Conservation (phyloP, 768 basidiomycete genomes). For the Pisolithus albus region DNA sequence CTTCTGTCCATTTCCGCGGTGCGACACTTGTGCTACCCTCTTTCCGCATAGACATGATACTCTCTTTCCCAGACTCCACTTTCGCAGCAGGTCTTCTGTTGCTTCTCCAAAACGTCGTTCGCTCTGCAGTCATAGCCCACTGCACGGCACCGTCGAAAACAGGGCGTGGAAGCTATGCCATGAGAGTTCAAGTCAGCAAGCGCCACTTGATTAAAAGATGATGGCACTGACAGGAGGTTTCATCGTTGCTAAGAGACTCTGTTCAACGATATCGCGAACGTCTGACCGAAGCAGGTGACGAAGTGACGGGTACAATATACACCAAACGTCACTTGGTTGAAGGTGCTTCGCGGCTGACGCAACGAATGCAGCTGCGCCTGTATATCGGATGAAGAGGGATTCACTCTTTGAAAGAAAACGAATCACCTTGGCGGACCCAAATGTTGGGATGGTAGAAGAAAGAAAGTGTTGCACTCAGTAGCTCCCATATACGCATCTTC, state of each 20-base stretch:
- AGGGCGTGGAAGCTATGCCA: constrained; percentile 47
- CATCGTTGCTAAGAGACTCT: constrained; percentile 66
- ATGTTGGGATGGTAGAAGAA: constrained; percentile 93
- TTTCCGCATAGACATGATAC: constrained; percentile 59
- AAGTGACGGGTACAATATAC: constrained; percentile 89
- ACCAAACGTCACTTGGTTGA: constrained; percentile 89
- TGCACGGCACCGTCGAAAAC: constrained; percentile 80
- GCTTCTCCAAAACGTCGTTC: constrained; percentile 71
- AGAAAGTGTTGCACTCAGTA: constrained; percentile 80
- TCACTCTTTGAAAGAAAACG: background rate
- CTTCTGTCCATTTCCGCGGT: constrained; percentile 59
- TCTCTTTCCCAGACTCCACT: constrained; percentile 65
- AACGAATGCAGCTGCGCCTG: constrained; percentile 85
- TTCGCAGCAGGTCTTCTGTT: constrained; percentile 42
- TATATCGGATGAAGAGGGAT: background rate
- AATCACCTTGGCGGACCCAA: constrained; percentile 84
- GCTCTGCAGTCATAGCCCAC: constrained; percentile 85
- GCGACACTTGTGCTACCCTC: constrained; percentile 31
- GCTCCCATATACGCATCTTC: constrained; percentile 95
- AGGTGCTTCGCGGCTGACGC: constrained; percentile 79
- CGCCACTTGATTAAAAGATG: background rate
- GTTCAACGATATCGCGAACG: constrained; percentile 65
- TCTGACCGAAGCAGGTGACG: constrained; percentile 84
- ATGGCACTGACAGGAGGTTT: constrained; percentile 62
- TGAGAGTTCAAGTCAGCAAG: background rate